These are phyloP conservation scores for Candida ponderosae DNA, from an alignment of 805 yeast species.

Conservation along the genomic window DNA sequence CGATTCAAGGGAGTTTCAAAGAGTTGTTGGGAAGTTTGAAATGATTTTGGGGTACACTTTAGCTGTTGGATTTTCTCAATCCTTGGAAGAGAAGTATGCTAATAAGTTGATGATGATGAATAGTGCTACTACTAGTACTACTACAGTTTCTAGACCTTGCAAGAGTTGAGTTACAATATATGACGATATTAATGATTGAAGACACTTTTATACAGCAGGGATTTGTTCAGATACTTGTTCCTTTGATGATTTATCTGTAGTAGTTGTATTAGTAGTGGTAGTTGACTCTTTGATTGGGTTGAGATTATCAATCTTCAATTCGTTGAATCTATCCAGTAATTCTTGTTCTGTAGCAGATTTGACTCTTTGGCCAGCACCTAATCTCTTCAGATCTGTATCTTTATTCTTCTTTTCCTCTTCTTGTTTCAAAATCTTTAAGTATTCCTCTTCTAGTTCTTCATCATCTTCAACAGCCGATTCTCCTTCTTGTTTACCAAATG, in stretches of 20 bases:
- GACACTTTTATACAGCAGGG: too few species aligned
- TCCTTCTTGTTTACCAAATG: conserved; percentile 13
- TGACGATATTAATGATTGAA: too few species aligned
- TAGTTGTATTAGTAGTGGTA: too few species aligned
- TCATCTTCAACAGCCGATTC: conserved; percentile 22
- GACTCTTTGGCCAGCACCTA: too few species aligned
- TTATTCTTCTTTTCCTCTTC: conserved; percentile 8
- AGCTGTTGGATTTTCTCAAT: conserved; percentile 38
- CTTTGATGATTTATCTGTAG: too few species aligned
- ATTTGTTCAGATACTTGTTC: too few species aligned
- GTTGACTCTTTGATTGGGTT: background rate
- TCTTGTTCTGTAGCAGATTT: conserved; percentile 8
- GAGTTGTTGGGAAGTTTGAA: conserved; percentile 42
- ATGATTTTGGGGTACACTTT: conserved; percentile 43
- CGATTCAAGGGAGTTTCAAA: conserved; percentile 21
- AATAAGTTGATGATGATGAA: too few species aligned
- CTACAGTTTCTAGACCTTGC: too few species aligned
- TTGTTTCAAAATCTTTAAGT: conserved; percentile 25
- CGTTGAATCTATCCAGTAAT: conserved; percentile 15
- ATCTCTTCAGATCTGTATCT: conserved; percentile 1
- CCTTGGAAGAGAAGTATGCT: conserved; percentile 16
- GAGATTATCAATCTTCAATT: conserved; percentile 12
- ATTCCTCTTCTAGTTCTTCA: conserved; percentile 32
- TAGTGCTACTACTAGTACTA: too few species aligned
- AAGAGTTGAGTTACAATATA: too few species aligned